These are phyloP conservation scores for Xylariales sp. DNA, from an alignment of 2,329 filamentous ascomycete genomes.

Conservation along the genomic window DNA sequence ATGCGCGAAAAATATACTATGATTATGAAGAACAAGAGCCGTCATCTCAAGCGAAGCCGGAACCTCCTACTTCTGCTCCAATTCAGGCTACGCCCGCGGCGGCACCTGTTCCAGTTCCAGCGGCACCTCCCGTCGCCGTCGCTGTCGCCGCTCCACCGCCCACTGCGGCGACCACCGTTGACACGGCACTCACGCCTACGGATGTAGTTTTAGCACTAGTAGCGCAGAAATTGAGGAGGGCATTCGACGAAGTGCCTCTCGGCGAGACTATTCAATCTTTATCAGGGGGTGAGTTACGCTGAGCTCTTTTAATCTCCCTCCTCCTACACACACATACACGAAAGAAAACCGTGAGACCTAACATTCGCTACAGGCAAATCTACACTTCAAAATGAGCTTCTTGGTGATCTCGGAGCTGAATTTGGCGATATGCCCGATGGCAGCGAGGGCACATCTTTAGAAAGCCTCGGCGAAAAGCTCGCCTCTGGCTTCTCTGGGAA, in stretches of 20 bases:
- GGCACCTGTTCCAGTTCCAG: conserved; percentile 2
- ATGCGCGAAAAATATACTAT: conserved; percentile 34
- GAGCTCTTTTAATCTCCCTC: conserved; percentile 51
- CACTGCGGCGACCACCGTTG: conserved; percentile 21
- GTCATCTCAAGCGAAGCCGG: neutral
- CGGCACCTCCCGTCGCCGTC: conserved; percentile 10
- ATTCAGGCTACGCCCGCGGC: neutral
- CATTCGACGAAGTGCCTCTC: conserved; percentile 85
- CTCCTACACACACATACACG: too few relatives aligned
- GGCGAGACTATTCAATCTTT: conserved; percentile 98
- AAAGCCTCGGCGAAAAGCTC: conserved; percentile 94
- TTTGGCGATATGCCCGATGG: conserved; percentile 99
- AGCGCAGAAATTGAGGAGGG: conserved; percentile 97
- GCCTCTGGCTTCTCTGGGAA: conserved; percentile 98
- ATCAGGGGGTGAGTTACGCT: conserved; percentile 77
- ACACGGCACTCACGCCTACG: conserved; percentile 74
- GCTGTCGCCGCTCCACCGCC: conserved; percentile 1
- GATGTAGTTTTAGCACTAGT: conserved; percentile 90
- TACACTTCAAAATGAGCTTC: conserved; percentile 97
- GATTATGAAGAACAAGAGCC: conserved; percentile 30
- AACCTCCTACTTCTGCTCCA: neutral
- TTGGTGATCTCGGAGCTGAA: conserved; percentile 97
- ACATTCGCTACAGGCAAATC: conserved; percentile 80
- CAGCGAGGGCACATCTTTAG: conserved; percentile 94
- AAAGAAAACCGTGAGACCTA: conserved; percentile 18